A percentile compares a stretch with the other conserved stretches of the same genome.
Conservation (phyloP, 148 eudicot genomes). For the Fagopyrum homotropicum region DNA sequence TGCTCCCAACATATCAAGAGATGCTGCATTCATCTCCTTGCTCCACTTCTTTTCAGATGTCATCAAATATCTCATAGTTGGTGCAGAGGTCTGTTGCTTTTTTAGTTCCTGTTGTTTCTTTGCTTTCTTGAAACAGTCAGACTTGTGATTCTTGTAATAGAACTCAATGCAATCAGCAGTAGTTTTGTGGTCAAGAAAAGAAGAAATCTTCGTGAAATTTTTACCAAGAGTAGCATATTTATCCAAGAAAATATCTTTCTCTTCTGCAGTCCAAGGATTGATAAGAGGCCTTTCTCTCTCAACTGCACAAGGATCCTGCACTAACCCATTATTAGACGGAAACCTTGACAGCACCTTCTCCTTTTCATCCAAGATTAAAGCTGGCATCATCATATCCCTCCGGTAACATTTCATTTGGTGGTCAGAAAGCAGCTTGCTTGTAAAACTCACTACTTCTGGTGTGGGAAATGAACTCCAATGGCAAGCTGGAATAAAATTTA, state of each 20-base stretch:
- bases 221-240: conserved; percentile 62
- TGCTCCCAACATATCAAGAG: conserved; percentile 73
- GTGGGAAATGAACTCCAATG: conserved; percentile 40
- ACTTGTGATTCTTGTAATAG: conserved; percentile 91
- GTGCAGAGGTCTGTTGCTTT: conserved; percentile 47
- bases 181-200: conserved; percentile 77
- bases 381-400: conserved; percentile 70
- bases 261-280: conserved; percentile 74
- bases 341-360: conserved; percentile 52
- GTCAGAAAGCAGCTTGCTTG: conserved; percentile 55
- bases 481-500: conserved; percentile 39
- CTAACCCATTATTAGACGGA: conserved; percentile 65
- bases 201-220: conserved; percentile 71
- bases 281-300: conserved; percentile 72
- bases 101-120: conserved; percentile 43
- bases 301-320: conserved; percentile 71
- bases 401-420: conserved; percentile 35
- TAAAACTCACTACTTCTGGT: conserved; percentile 33
- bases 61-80: conserved; percentile 48
- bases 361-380: conserved; percentile 57
- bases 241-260: conserved; percentile 67
- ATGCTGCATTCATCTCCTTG: conserved; percentile 53
- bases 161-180: conserved; percentile 86
- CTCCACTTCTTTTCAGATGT: conserved; percentile 64
- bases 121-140: conserved; percentile 53